Conservation (phyloP, 352 stramenopile species). For the Globisporangium canariense region DNA sequence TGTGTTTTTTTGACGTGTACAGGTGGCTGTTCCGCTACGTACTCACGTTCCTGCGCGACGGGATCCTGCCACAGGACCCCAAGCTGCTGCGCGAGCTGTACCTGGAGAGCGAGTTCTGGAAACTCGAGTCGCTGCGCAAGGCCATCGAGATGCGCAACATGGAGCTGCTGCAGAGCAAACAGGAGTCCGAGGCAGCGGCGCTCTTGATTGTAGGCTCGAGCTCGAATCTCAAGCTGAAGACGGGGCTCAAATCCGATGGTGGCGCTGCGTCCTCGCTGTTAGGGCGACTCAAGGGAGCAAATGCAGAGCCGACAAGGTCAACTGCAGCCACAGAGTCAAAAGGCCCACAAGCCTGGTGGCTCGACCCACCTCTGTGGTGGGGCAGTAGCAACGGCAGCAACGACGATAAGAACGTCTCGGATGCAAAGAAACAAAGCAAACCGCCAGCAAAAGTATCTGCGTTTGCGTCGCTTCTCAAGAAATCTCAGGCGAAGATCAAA, state of each 20-base stretch:
- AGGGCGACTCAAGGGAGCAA: constrained; percentile 7
- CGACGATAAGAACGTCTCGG: background rate
- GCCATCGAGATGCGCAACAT: constrained; percentile 76
- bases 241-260: constrained; percentile 1
- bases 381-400: constrained; percentile 19
- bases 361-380: constrained; percentile 69
- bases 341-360: constrained; percentile 49
- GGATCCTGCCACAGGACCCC: constrained; percentile 56
- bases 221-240: background rate
- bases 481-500: constrained; percentile 16
- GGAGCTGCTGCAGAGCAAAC: constrained; percentile 48
- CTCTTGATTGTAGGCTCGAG: constrained; percentile 5
- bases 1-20: background rate
- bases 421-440: constrained; percentile 26
- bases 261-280: background rate
- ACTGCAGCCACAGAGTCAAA: constrained; percentile 4
- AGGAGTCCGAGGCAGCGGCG: constrained; percentile 19
- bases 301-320: background rate
- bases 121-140: constrained; percentile 67
- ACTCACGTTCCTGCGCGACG: constrained; percentile 78
- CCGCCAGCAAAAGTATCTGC: constrained; percentile 21
- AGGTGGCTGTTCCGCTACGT: constrained; percentile 76
- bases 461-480: constrained; percentile 22
- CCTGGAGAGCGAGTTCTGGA: constrained; percentile 82
- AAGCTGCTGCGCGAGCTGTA: constrained; percentile 70